Conservation (phyloP, 768 basidiomycete genomes). For the Filobasidium wieringae region DNA sequence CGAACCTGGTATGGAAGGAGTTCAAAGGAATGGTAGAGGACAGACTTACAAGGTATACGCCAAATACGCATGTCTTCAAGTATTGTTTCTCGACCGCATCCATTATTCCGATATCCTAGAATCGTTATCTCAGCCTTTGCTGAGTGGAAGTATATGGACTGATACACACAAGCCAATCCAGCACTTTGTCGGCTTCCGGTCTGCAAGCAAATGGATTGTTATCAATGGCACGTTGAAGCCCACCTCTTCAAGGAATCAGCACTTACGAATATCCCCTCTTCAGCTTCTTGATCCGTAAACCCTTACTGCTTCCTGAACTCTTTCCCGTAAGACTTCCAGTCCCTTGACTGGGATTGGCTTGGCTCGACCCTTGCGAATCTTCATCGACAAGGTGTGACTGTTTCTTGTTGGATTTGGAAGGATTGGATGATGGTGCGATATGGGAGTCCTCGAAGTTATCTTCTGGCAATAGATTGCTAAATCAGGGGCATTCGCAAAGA, state of each 20-base stretch:
- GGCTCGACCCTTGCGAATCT: neutral
- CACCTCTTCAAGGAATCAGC: neutral
- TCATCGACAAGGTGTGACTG: neutral
- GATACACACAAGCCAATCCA: slow-evolving; percentile 14
- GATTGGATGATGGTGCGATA: slow-evolving; percentile 1
- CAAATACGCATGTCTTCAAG: slow-evolving; percentile 15
- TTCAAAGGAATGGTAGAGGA: neutral
- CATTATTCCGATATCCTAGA: slow-evolving; percentile 1
- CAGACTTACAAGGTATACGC: slow-evolving; percentile 11
- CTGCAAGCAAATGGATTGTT: neutral
- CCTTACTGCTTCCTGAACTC: neutral
- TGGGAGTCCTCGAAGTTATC: slow-evolving; percentile 13
- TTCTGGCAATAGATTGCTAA: slow-evolving; percentile 12
- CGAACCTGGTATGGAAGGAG: neutral
- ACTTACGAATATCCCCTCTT: slow-evolving; percentile 15
- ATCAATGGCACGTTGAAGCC: neutral
- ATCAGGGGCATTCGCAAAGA: too few relatives aligned
- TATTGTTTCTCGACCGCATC: slow-evolving; percentile 14
- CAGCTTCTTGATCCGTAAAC: slow-evolving; percentile 15
- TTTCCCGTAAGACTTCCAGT: neutral
- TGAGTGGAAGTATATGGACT: neutral
- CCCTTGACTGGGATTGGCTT: too few relatives aligned
- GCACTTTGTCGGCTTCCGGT: slow-evolving; percentile 15
- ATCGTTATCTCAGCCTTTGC: neutral
- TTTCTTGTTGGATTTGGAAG: neutral